Percentiles rank a stretch among this genome's conserved stretches.
Evolutionary conservation across 352 stramenopile species (phyloP).

Genomic region (Globisporangium barbulae): DNA sequence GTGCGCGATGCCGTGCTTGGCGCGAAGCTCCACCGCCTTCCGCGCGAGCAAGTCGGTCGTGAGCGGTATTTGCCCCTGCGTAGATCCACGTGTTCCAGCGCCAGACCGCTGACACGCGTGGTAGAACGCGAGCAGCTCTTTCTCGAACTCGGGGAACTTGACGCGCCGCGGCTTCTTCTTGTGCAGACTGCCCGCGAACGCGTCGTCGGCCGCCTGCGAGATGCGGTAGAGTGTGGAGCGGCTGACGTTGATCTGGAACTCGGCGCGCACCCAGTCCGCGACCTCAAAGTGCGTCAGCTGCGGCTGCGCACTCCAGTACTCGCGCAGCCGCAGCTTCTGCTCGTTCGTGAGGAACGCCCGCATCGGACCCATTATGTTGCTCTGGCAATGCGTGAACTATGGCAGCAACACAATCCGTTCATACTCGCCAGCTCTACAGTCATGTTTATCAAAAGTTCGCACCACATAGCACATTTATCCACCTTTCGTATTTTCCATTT

Average conservation of each 20-base stretch:
- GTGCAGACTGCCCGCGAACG: slow-evolving; percentile 25
- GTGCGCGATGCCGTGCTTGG: slow-evolving; percentile 28
- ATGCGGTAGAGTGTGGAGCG: slow-evolving; percentile 52
- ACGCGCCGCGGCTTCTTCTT: slow-evolving; percentile 38
- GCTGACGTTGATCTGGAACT: slow-evolving; percentile 30
- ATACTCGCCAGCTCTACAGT: no score
- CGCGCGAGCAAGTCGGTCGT: slow-evolving; percentile 29
- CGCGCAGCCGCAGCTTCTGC: slow-evolving; percentile 40
- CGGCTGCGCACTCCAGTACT: slow-evolving; percentile 30
- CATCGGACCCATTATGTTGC: not conserved
- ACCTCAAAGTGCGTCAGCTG: slow-evolving; percentile 28
- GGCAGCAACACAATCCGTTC: no score
- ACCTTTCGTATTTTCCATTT: not conserved
- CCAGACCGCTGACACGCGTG: slow-evolving; percentile 10
- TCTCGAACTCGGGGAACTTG: slow-evolving; percentile 43
- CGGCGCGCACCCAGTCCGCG: slow-evolving; percentile 31
- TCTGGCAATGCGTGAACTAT: not conserved
- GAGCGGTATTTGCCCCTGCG: slow-evolving; percentile 1
- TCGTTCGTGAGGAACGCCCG: slow-evolving; percentile 28
- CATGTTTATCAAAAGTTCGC: no score
- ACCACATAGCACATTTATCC: not conserved
- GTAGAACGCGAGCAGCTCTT: slow-evolving; percentile 32
- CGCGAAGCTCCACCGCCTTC: slow-evolving; percentile 27
- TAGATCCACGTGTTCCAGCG: not conserved
- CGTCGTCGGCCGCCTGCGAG: slow-evolving; percentile 22